Evolutionary conservation across 2,329 filamentous ascomycete species (phyloP), one percentile per base, ranked within the genome.

Genomic region (Arthrobotrys sphaeroides): DNA sequence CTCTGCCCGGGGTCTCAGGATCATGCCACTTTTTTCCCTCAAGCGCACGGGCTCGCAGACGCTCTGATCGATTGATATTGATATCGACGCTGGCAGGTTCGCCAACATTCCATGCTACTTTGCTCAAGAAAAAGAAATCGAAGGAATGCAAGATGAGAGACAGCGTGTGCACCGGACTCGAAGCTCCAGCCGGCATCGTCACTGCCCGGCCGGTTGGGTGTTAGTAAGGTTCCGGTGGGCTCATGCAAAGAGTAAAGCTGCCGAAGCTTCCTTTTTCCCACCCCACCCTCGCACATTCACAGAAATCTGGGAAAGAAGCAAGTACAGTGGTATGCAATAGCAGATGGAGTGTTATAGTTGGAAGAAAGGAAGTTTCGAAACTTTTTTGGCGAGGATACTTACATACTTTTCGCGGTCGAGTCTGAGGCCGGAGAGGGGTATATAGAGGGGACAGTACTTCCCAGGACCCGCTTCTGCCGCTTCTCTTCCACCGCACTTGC

Each of bases 21-120:
- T 66, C 61, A 66, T 66, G 47, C 61, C 61, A 66, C 61, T 55
- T 55, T 66, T 60, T 60, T 31, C 2, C 22, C 24, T 5, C 13
- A 2, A 40, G n/a, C 12, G 49, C 49, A 55, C 49, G 49, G 49
- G 49, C 43, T 47, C n/a, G n/a, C n/a, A n/a, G n/a, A n/a, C 36
- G n/a, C 16, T 40, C 16, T 13, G 5, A 12, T 6, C 12, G 36
- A 40, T 40, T 5, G 16, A 5, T 10, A 33, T 33, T 33, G 28
- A 33, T 33, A n/a, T 33, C 28, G 28, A 33, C 28, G 10, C 28
- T 33, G 28, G 28, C 10, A 5, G 28, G 28, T 33, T 33, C 28
- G 5, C 28, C 28, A 10, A 33, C 10, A 10, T 33, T 33, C 28
- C 28, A 33, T n/a, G n/a, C n/a, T n/a, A n/a, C n/a, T n/a, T n/a